Evolutionary conservation across 495 filamentous ascomycete genomes (phyloP).

Genomic region (Talaromyces adpressus): DNA sequence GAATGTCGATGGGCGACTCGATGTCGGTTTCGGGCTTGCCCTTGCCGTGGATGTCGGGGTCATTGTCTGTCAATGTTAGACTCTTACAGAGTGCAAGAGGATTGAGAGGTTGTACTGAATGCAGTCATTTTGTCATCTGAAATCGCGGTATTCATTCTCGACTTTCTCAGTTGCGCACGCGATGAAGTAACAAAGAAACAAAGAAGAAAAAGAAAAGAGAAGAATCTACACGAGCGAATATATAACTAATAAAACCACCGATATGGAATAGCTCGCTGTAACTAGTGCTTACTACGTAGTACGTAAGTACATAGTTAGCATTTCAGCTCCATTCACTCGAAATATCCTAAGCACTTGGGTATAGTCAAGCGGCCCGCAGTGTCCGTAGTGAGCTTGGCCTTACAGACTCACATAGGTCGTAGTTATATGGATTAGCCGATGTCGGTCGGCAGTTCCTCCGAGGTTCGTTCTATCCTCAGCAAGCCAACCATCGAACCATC

Average conservation of each 20-base stretch:
- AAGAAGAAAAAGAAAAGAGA: too few species aligned
- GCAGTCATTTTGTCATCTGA: neutral
- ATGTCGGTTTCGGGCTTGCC: neutral
- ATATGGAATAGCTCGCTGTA: neutral
- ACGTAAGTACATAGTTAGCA: too few species aligned
- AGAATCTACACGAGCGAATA: too few species aligned
- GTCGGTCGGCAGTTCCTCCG: too few species aligned
- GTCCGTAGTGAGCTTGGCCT: neutral
- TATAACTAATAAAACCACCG: neutral
- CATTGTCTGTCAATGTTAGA: neutral
- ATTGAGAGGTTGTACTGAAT: neutral
- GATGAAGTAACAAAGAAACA: neutral
- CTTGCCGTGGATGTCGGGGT: neutral
- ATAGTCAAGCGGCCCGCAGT: neutral
- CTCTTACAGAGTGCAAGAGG: neutral
- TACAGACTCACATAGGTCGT: too few species aligned
- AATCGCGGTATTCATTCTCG: neutral
- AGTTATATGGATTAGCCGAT: too few species aligned
- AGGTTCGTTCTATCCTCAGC: too few species aligned
- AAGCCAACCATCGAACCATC: too few species aligned
- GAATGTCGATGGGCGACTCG: constrained; percentile 16
- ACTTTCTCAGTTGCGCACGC: neutral
- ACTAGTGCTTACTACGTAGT: too few species aligned
- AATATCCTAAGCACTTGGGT: too few species aligned
- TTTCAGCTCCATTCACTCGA: too few species aligned